These are phyloP conservation scores for Aegilops longissima DNA, from an alignment of 176 grass and related monocot species.

Conservation along the genomic window DNA sequence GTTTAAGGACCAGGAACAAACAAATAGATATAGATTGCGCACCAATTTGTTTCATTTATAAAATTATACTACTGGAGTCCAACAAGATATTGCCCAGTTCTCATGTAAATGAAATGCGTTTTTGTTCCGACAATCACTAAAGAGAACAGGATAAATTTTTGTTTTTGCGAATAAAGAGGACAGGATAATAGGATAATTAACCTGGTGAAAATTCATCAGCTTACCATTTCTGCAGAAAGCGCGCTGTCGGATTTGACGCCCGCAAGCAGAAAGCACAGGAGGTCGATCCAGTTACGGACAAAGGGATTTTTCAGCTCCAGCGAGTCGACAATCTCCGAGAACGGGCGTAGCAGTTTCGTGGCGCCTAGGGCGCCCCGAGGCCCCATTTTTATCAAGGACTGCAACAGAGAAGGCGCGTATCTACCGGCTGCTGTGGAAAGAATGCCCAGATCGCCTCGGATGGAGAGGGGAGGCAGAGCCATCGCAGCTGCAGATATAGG, in stretches of 20 bases:
- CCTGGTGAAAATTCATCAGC: conserved; percentile 24
- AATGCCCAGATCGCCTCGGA: conserved; percentile 78
- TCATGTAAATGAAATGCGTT: too few relatives aligned
- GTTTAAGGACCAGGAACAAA: conserved; percentile 1
- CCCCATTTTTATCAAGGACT: conserved; percentile 96
- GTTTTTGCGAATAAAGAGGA: neutral
- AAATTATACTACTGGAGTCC: too few relatives aligned
- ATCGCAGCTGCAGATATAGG: conserved; percentile 90
- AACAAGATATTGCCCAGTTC: too few relatives aligned
- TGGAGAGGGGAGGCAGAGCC: conserved; percentile 93
- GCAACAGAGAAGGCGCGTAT: conserved; percentile 87
- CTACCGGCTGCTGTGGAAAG: conserved; percentile 71
- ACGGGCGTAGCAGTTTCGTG: conserved; percentile 85
- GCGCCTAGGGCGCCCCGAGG: conserved; percentile 75
- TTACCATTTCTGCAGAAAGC: conserved; percentile 95
- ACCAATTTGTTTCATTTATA: neutral
- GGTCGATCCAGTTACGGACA: conserved; percentile 89
- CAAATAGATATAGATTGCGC: neutral
- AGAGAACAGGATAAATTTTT: neutral
- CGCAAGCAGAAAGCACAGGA: conserved; percentile 93
- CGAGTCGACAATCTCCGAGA: conserved; percentile 84
- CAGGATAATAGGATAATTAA: neutral
- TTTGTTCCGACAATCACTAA: neutral
- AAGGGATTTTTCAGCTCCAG: conserved; percentile 78
- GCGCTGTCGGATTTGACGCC: conserved; percentile 90